Evolutionary conservation across 148 eudicot species (phyloP).

Genomic region (Cornus controversa): DNA sequence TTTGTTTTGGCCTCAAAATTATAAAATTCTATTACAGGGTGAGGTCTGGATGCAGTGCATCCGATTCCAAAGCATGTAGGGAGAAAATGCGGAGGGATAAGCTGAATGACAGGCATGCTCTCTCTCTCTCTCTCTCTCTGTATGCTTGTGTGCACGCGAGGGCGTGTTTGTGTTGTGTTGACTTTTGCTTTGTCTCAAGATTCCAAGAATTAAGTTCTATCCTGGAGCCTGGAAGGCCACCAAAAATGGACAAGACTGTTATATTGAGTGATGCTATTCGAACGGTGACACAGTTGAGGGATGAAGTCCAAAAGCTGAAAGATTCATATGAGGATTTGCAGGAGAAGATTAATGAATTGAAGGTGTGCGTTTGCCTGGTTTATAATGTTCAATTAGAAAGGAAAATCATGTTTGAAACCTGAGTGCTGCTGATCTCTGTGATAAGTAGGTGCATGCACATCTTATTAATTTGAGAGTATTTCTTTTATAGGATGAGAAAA

Average conservation of each 20-base stretch:
- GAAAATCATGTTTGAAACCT: neutral
- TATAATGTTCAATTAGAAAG: neutral
- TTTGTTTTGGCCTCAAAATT: neutral
- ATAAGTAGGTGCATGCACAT: neutral
- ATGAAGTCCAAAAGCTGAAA: conserved; percentile 52
- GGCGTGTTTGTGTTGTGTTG: neutral
- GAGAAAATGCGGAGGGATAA: conserved; percentile 49
- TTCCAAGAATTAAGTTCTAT: conserved; percentile 51
- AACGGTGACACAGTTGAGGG: conserved; percentile 49
- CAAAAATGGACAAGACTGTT: conserved; percentile 57
- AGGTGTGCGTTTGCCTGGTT: conserved; percentile 37
- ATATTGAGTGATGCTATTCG: conserved; percentile 57
- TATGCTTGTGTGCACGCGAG: neutral
- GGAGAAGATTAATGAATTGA: conserved; percentile 54
- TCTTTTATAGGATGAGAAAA: conserved; percentile 60
- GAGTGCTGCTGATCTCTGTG: neutral
- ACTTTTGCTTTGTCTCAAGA: conserved; percentile 25
- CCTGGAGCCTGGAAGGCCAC: conserved; percentile 59
- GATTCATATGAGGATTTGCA: conserved; percentile 38
- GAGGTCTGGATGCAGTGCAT: conserved; percentile 27
- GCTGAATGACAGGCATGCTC: conserved; percentile 38
- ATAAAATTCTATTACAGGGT: conserved; percentile 19
- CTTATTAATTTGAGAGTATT: neutral
- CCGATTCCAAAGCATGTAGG: conserved; percentile 51
- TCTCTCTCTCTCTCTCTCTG: neutral